Evolutionary conservation across 257 asterid genomes (phyloP).

Genomic region (Solanum boliviense): DNA sequence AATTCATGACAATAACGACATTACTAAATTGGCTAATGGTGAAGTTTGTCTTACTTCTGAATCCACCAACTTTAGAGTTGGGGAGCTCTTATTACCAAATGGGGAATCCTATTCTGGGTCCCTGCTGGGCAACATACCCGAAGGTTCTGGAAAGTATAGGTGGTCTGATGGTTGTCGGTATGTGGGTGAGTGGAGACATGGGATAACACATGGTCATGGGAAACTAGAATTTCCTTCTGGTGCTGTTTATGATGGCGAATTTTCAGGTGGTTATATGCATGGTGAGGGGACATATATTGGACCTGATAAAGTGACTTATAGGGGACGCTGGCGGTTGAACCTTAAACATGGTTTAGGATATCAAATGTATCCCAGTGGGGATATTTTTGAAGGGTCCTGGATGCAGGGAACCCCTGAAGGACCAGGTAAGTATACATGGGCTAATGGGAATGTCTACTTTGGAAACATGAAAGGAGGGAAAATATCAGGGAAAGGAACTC

Average conservation of each 20-base stretch:
- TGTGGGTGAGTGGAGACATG: slow-evolving; percentile 89
- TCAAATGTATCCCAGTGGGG: slow-evolving; percentile 71
- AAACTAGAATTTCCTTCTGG: slow-evolving; percentile 72
- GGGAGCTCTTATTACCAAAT: slow-evolving; percentile 36
- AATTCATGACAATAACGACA: slow-evolving; percentile 21
- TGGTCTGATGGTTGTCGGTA: slow-evolving; percentile 92
- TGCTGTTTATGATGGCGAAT: slow-evolving; percentile 80
- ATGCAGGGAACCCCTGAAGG: slow-evolving; percentile 90
- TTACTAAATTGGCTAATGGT: slow-evolving; percentile 28
- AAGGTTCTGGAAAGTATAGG: slow-evolving; percentile 58
- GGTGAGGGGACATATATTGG: slow-evolving; percentile 64
- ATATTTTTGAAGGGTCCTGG: slow-evolving; percentile 88
- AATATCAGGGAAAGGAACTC: slow-evolving; percentile 92
- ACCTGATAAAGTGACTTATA: slow-evolving; percentile 37
- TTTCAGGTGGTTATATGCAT: slow-evolving; percentile 76
- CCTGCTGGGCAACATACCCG: slow-evolving; percentile 57
- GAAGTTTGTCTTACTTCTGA: slow-evolving; percentile 41
- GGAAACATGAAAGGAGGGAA: slow-evolving; percentile 83
- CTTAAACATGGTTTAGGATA: slow-evolving; percentile 91
- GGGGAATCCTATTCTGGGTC: slow-evolving; percentile 65
- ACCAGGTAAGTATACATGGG: slow-evolving; percentile 89
- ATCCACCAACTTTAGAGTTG: slow-evolving; percentile 30
- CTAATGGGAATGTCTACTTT: slow-evolving; percentile 68
- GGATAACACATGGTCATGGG: slow-evolving; percentile 87
- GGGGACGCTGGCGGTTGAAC: slow-evolving; percentile 77